A percentile compares a stretch with the other conserved stretches of the same genome.
Conservation (phyloP, 2,329 filamentous ascomycete species). For the Pseudogymnoascus sp. region DNA sequence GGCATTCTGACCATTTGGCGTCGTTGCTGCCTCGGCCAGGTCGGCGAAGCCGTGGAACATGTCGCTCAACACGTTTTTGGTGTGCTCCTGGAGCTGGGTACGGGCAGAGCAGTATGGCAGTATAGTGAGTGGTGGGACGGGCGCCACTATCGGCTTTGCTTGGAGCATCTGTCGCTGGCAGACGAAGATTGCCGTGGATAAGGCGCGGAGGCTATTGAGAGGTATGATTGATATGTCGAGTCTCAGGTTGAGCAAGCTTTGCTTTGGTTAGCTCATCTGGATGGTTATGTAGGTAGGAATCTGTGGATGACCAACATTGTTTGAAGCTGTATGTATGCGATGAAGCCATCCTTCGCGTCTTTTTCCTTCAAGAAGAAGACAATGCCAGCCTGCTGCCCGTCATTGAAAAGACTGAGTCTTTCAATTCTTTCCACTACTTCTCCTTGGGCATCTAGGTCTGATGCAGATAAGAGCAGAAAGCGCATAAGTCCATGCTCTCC, state of each 20-base stretch:
- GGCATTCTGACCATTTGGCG: constrained; percentile 16
- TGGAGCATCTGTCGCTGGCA: constrained; percentile 22
- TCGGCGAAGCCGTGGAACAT: constrained; percentile 21
- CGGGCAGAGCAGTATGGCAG: constrained; percentile 24
- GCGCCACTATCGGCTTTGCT: neutral
- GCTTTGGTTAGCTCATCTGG: constrained; percentile 10
- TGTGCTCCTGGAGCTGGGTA: constrained; percentile 24
- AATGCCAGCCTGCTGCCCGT: constrained; percentile 24
- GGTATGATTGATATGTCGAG: constrained; percentile 26
- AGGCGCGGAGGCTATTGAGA: constrained; percentile 16
- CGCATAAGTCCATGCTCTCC: constrained; percentile 14
- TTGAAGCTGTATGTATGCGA: constrained; percentile 24
- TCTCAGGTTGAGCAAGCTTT: constrained; percentile 19
- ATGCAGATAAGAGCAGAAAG: constrained; percentile 23
- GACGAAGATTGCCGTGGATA: constrained; percentile 18
- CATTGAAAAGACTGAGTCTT: constrained; percentile 25
- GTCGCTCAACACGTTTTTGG: constrained; percentile 27
- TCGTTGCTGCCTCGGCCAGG: constrained; percentile 21
- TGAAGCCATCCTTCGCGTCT: constrained; percentile 16
- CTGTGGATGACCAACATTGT: constrained; percentile 17
- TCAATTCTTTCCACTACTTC: constrained; percentile 22
- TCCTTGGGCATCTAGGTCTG: constrained; percentile 14
- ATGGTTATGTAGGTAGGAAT: neutral
- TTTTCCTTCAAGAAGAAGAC: constrained; percentile 25
- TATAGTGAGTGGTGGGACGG: constrained; percentile 16